Evolutionary conservation across 192 early-diverging fungal genomes (phyloP), one percentile per base, ranked within the genome.

Genomic region (Kappamyces sp.): DNA sequence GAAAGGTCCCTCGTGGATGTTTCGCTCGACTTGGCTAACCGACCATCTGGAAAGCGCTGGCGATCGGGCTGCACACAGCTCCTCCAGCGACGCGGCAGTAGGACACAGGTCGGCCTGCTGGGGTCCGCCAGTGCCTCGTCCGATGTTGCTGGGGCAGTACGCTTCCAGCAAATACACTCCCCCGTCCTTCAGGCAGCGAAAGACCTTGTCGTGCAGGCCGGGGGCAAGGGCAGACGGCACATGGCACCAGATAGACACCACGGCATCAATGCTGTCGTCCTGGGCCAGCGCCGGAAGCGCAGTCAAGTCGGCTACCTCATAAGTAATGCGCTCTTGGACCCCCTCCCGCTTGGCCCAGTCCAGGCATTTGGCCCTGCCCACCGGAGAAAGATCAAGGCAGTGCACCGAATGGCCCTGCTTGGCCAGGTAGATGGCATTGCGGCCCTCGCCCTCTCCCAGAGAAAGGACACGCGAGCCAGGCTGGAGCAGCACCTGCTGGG

Each of bases 381-480:
- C 63, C 8, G 6, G 8, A 36, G 8, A 15, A 31, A 65, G 5
- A 45, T 65, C 63, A 6, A 65, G 35, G 41, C 63, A 65, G 22
- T 65, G 60, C 6, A 65, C 63, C 31, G 47, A 12, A 32, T 64
- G 61, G 7, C 63, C 63, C 8, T 14, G 47, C n/a, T 46, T 66
- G n/a, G 63, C 63, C 2, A 65, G 49, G 50, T 49, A 57, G 9
- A 65, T 45, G 2, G 63, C 63, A 37, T 65, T 65, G 5, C 63
- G 5, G 7, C 63, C 63, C 34, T 65, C 63, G 36, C 63, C 63
- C 50, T 65, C 63, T 4, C 62, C 63, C 30, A 65, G 33, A 37
- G 29, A 29, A 4, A 65, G 22, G 22, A 65, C 32, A 11, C 39
- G 47, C 31, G 7, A 14, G n/a, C 32, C 9, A 2, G 45, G 45